A percentile compares a stretch with the other conserved stretches of the same genome.
Conservation (phyloP, 2,329 filamentous ascomycete genomes). For the Penicillium palitans region DNA sequence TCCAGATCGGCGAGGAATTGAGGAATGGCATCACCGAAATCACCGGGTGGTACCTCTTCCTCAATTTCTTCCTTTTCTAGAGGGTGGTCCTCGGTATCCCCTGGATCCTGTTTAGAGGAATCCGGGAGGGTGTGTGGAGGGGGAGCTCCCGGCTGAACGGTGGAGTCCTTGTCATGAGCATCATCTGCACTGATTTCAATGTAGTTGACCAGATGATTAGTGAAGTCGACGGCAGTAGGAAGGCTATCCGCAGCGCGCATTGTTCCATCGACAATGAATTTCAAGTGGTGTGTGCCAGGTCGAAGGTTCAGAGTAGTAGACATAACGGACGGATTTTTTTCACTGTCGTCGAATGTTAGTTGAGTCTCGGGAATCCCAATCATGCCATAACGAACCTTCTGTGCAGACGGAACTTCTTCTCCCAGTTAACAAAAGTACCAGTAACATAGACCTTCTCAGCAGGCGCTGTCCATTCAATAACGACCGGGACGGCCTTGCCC, state of each 20-base stretch:
- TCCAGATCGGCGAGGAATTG: constrained; percentile 83
- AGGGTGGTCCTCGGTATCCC: constrained; percentile 18
- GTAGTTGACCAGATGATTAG: constrained; percentile 97
- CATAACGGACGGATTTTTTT: constrained; percentile 59
- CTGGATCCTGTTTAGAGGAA: constrained; percentile 42
- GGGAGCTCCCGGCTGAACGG: constrained; percentile 42
- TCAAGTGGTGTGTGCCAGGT: constrained; percentile 92
- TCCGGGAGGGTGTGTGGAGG: constrained; percentile 47
- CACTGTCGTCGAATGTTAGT: constrained; percentile 33
- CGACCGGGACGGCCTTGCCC: constrained; percentile 76
- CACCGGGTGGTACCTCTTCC: constrained; percentile 57
- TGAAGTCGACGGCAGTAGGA: constrained; percentile 95
- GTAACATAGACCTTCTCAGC: constrained; percentile 95
- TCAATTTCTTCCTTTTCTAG: constrained; percentile 48
- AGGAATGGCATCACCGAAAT: constrained; percentile 74
- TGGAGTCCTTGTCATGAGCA: constrained; percentile 45
- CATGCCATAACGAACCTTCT: constrained; percentile 60
- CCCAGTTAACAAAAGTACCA: constrained; percentile 96
- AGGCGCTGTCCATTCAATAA: constrained; percentile 78
- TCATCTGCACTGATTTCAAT: constrained; percentile 87
- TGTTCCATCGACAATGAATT: constrained; percentile 91
- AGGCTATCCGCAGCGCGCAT: constrained; percentile 86
- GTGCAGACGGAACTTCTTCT: constrained; percentile 85
- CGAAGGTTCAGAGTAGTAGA: constrained; percentile 78
- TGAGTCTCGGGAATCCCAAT: background rate